Percentiles rank a stretch among this genome's conserved stretches.
phyloP scores from a whole-genome alignment of 306 rosid species.

The Vicia villosa region DNA sequence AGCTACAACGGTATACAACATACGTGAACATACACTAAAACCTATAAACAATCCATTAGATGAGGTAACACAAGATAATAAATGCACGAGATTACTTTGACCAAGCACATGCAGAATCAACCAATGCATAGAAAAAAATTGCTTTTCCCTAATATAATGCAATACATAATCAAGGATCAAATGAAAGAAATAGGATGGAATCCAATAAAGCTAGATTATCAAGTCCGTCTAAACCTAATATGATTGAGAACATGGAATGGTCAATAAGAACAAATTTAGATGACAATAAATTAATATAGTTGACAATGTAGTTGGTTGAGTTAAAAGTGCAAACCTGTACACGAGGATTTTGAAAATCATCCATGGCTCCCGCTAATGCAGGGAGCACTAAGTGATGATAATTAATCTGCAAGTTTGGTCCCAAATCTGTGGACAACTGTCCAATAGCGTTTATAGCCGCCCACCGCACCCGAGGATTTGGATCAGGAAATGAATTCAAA shows the following conservation, averaged over 20 bases:
- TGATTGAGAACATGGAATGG: constrained; percentile 2
- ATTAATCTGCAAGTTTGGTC: constrained; percentile 66
- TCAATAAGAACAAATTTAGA: background rate
- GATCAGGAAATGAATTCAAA: constrained; percentile 58
- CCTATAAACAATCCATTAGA: constrained; percentile 2
- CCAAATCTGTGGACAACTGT: constrained; percentile 76
- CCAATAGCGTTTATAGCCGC: constrained; percentile 84
- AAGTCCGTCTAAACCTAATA: constrained; percentile 1
- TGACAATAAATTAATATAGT: background rate
- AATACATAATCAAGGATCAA: constrained; percentile 11
- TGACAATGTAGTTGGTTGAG: background rate
- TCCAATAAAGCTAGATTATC: constrained; percentile 1
- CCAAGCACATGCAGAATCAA: constrained; percentile 1
- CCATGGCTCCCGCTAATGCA: constrained; percentile 71
- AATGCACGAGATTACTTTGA: constrained; percentile 16
- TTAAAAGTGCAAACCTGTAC: constrained; percentile 62
- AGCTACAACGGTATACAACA: background rate
- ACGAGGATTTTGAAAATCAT: constrained; percentile 74
- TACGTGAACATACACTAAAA: background rate
- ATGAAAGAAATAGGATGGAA: constrained; percentile 5
- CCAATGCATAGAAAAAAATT: constrained; percentile 6
- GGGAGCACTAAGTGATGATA: constrained; percentile 65
- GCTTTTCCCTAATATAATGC: background rate
- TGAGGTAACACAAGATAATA: constrained; percentile 11
- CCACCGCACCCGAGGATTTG: constrained; percentile 75